Evolutionary conservation across 805 yeast genomes (phyloP).

Genomic region (Lipomyces starkeyi): DNA sequence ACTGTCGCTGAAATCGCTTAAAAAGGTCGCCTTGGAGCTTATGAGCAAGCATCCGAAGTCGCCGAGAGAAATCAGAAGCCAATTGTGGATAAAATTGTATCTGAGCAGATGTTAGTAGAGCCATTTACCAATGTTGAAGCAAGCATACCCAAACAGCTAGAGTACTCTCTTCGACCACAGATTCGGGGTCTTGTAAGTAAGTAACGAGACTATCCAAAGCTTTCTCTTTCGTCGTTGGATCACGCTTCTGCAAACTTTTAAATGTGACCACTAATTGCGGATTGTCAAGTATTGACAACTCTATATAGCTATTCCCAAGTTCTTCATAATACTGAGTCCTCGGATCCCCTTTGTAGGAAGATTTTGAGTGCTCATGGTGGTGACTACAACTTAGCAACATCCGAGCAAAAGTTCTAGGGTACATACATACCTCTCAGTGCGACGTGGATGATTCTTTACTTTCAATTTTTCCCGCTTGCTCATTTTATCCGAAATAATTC

Average conservation of each 20-base stretch:
- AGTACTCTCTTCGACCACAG: constrained; percentile 58
- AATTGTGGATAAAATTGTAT: constrained; percentile 78
- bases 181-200: constrained; percentile 44
- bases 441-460: constrained; percentile 23
- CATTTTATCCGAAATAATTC: constrained; percentile 9
- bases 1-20: constrained; percentile 57
- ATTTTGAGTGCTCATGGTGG: background rate
- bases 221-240: constrained; percentile 83
- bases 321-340: constrained; percentile 7
- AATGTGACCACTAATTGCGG: constrained; percentile 66
- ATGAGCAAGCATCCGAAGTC: constrained; percentile 67
- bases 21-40: constrained; percentile 66
- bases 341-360: background rate
- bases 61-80: constrained; percentile 70
- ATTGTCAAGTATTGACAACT: constrained; percentile 42
- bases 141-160: constrained; percentile 62
- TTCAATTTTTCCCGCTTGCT: constrained; percentile 30
- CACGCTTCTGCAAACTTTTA: constrained; percentile 77
- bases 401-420: background rate
- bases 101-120: background rate
- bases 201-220: constrained; percentile 64
- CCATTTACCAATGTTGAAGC: background rate
- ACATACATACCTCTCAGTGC: constrained; percentile 14
- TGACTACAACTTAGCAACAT: background rate
- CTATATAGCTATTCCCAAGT: constrained; percentile 5